Evolutionary conservation across 192 early-diverging fungal species (phyloP).

Genomic region (Entomortierella chlamydospora): DNA sequence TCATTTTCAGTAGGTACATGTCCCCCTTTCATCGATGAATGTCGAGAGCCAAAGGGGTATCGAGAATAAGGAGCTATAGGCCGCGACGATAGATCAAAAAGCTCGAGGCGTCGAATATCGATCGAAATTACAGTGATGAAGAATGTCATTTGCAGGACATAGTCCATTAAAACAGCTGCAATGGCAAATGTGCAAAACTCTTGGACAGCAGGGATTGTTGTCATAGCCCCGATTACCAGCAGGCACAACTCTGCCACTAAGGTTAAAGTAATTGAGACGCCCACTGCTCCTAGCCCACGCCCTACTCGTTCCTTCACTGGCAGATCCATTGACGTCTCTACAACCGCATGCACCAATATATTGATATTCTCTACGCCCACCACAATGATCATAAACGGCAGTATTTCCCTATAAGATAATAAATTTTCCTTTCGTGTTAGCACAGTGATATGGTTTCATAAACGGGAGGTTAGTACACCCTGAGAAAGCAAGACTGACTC

Average conservation of each 20-base stretch:
- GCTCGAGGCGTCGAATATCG: conserved; percentile 81
- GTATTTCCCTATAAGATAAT: conserved; percentile 64
- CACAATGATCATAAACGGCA: conserved; percentile 76
- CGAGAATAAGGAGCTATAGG: conserved; percentile 22
- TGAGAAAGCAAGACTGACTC: not conserved
- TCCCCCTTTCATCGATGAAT: conserved; percentile 6
- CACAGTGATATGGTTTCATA: not conserved
- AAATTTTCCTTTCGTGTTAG: not conserved
- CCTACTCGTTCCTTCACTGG: conserved; percentile 80
- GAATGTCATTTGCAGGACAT: conserved; percentile 84
- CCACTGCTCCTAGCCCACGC: conserved; percentile 73
- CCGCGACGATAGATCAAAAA: conserved; percentile 33
- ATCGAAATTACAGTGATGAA: conserved; percentile 84
- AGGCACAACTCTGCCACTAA: conserved; percentile 67
- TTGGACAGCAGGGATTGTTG: conserved; percentile 70
- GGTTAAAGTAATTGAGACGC: conserved; percentile 70
- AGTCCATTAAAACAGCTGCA: conserved; percentile 78
- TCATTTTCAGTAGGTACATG: not conserved
- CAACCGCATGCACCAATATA: conserved; percentile 77
- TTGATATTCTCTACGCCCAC: conserved; percentile 85
- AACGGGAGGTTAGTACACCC: not conserved
- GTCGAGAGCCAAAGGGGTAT: conserved; percentile 31
- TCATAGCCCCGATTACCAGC: conserved; percentile 67
- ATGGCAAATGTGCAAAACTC: conserved; percentile 82
- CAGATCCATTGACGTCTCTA: conserved; percentile 74